Evolutionary conservation across 306 rosid species (phyloP), one percentile per base, ranked within the genome.

Genomic region (Quercus glauca): DNA sequence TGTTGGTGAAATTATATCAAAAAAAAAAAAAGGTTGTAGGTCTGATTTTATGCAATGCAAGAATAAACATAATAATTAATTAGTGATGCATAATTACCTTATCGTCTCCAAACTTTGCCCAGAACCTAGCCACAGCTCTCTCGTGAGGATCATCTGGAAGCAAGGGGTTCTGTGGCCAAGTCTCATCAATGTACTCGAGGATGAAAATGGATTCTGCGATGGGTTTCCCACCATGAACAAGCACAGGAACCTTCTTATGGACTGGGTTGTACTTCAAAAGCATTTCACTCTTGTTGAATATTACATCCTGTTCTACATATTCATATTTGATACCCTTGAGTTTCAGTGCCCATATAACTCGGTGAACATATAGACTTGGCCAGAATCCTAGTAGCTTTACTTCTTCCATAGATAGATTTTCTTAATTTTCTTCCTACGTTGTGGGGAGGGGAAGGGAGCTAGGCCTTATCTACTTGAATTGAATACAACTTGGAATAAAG

Each of bases 101-200:
- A 6, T 86, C 91, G 11, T 56, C 73, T 0, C 41, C 68, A 41
- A 69, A 86, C 5, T 69, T 73, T 1, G 81, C 73, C 89, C 87
- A 83, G 37, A 86, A 83, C 13, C 85, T 73, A 23, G 85, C 83
- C 1, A 76, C 23, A 29, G 89, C 83, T 69, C 82, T 83, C 5
- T 63, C 83, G 69, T 41, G 31, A 63, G 83, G 76, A 28, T 80
- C 83, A 3, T 55, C n/a, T 0, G 89, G 85, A 19, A 83, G 77
- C 55, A 87, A 7, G 6, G 90, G 87, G 5, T 72, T 61, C 4
- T 76, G 52, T 5, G 86, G 84, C 83, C 88, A 87, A 0, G 73
- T 82, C n/a, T 89, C 89, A 0, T 87, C 87, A 23, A 91, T 84
- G 70, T 88, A 88, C 43, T 88, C 78, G 59, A 90, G 74, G 51